These are phyloP conservation scores for Inga laurina DNA, from an alignment of 306 rosid species.

Conservation along the genomic window DNA sequence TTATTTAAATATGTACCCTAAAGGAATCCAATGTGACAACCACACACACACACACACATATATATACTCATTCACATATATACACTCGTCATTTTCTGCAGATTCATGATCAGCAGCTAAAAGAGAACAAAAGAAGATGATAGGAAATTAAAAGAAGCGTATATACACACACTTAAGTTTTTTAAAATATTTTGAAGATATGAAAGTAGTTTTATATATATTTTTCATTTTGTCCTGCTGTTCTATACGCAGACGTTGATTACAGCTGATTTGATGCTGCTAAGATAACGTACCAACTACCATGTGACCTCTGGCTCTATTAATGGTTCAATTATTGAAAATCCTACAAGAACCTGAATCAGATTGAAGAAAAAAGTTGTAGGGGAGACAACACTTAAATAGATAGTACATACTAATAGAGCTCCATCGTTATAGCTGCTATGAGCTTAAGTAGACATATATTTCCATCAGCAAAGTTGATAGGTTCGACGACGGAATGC, in stretches of 20 bases:
- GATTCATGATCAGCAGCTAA: not conserved
- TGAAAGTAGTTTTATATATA: not conserved
- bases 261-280: not conserved
- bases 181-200: not conserved
- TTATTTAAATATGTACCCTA: not conserved
- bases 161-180: not conserved
- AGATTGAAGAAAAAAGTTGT: not conserved
- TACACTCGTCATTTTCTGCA: not conserved
- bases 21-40: conserved; percentile 47
- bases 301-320: not conserved
- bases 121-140: not conserved
- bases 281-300: not conserved
- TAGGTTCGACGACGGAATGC: not conserved
- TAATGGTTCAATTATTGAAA: not conserved
- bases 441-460: not conserved
- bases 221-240: not conserved
- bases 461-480: not conserved
- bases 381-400: not conserved
- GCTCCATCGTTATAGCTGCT: not conserved
- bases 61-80: conserved; percentile 4
- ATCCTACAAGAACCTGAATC: not conserved
- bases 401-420: not conserved
- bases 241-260: not conserved
- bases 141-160: not conserved
- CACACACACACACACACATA: not conserved